A percentile compares a stretch with the other conserved stretches of the same genome.
phyloP scores from a whole-genome alignment of 352 stramenopile species.

The Globisporangium ultimum region DNA sequence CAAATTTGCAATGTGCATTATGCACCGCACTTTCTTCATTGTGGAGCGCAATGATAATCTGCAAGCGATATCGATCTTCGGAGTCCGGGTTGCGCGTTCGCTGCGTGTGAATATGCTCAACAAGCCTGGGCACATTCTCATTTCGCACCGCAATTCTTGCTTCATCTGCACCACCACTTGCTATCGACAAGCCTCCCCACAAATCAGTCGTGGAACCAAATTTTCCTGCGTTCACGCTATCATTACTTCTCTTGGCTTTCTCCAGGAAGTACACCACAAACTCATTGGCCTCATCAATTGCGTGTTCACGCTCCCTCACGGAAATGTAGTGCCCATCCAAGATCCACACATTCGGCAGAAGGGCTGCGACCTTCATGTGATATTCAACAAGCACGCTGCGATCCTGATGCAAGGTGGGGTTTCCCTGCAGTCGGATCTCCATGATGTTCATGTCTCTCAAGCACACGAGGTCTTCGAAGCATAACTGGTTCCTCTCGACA shows the following conservation, averaged over 20 bases:
- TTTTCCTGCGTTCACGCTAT: neutral
- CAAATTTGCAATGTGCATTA: constrained; percentile 45
- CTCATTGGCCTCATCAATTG: constrained; percentile 33
- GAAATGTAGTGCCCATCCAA: constrained; percentile 61
- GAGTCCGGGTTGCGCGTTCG: constrained; percentile 1
- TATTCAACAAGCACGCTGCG: constrained; percentile 21
- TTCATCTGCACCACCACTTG: neutral
- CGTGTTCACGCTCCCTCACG: constrained; percentile 28
- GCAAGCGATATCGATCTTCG: constrained; percentile 36
- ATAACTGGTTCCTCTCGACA: constrained; percentile 44
- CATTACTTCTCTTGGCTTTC: neutral
- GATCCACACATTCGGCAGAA: constrained; percentile 58
- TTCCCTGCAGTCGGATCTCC: constrained; percentile 42
- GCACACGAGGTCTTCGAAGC: constrained; percentile 47
- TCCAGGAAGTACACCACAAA: constrained; percentile 30
- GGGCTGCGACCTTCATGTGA: constrained; percentile 37
- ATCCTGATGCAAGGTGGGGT: constrained; percentile 23
- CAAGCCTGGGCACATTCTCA: constrained; percentile 14
- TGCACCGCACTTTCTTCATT: constrained; percentile 42
- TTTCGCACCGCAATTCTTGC: constrained; percentile 8
- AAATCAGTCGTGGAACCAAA: constrained; percentile 38
- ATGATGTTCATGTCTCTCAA: constrained; percentile 58
- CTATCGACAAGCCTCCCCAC: constrained; percentile 17
- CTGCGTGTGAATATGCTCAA: constrained; percentile 15
- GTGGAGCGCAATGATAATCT: constrained; percentile 36